These are phyloP conservation scores for Harringtonia lauricola DNA, from an alignment of 2,329 filamentous ascomycete species.

Conservation along the genomic window DNA sequence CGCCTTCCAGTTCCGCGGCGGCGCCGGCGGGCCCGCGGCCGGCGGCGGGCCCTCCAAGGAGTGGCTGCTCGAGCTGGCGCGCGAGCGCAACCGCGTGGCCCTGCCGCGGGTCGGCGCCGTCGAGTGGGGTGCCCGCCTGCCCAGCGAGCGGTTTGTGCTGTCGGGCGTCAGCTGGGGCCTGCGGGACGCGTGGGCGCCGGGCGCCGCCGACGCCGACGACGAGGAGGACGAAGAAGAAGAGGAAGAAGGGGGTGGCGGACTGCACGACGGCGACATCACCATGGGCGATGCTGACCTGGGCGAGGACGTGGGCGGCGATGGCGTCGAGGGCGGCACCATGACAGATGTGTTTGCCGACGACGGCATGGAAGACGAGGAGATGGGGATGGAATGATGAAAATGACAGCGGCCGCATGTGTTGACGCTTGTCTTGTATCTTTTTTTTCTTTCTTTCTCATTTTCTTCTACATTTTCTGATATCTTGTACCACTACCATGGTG, in stretches of 20 bases:
- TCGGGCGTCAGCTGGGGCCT: conserved; percentile 56
- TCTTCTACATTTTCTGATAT: neutral
- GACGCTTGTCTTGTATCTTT: no score
- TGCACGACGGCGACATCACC: neutral
- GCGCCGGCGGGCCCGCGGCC: conserved; percentile 31
- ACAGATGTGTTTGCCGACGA: conserved; percentile 31
- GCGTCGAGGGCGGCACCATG: conserved; percentile 42
- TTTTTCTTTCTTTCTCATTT: no score
- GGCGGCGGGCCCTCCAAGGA: conserved; percentile 55
- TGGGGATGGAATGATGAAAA: conserved; percentile 24
- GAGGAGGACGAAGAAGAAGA: conserved; percentile 25
- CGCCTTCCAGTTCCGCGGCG: conserved; percentile 55
- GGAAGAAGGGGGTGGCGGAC: conserved; percentile 26
- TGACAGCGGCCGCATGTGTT: no score
- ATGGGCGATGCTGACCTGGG: conserved; percentile 36
- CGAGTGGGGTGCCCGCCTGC: conserved; percentile 57
- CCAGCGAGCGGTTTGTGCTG: conserved; percentile 57
- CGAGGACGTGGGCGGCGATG: conserved; percentile 43
- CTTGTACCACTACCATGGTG: neutral
- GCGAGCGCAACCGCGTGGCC: conserved; percentile 55
- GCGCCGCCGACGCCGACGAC: conserved; percentile 29
- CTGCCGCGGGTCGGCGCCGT: conserved; percentile 51
- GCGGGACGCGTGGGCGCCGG: conserved; percentile 43
- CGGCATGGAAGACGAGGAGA: conserved; percentile 23
- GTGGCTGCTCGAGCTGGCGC: conserved; percentile 64